Conservation (phyloP, 1,139 yeast genomes). For the Hansenula sp. region DNA sequence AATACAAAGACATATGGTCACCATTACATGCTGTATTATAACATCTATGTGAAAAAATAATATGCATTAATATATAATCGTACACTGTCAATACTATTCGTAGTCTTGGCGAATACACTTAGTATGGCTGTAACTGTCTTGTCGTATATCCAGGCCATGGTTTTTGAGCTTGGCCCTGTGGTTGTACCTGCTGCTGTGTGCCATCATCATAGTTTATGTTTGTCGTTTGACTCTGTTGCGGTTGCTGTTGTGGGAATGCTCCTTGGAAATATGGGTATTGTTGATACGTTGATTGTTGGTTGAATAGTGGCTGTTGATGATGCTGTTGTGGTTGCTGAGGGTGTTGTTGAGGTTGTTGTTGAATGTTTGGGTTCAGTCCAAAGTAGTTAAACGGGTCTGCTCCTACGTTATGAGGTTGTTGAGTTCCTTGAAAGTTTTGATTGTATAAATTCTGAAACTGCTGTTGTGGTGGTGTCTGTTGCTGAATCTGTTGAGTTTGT, state of each 20-base stretch:
- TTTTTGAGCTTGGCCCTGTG: no score
- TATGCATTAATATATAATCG: no score
- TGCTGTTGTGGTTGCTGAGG: constrained; percentile 2
- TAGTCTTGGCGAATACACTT: no score
- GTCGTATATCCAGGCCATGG: no score
- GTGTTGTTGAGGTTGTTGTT: constrained; percentile 1
- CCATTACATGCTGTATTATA: no score
- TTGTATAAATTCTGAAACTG: no score
- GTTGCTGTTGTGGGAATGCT: not conserved
- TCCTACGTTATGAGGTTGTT: no score
- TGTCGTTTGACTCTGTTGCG: not conserved
- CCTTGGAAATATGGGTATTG: not conserved
- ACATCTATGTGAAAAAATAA: no score
- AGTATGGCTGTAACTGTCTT: constrained; percentile 1
- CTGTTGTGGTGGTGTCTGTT: not conserved
- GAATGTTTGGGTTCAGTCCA: not conserved
- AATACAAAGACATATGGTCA: not conserved
- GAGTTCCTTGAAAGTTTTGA: no score
- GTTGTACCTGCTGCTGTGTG: not conserved
- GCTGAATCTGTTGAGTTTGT: not conserved
- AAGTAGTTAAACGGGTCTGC: no score
- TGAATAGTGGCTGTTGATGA: not conserved
- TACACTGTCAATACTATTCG: no score
- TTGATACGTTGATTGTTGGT: no score
- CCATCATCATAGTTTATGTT: not conserved